Evolutionary conservation across 2,329 filamentous ascomycete species (phyloP).

Genomic region (Lojkania enalia): DNA sequence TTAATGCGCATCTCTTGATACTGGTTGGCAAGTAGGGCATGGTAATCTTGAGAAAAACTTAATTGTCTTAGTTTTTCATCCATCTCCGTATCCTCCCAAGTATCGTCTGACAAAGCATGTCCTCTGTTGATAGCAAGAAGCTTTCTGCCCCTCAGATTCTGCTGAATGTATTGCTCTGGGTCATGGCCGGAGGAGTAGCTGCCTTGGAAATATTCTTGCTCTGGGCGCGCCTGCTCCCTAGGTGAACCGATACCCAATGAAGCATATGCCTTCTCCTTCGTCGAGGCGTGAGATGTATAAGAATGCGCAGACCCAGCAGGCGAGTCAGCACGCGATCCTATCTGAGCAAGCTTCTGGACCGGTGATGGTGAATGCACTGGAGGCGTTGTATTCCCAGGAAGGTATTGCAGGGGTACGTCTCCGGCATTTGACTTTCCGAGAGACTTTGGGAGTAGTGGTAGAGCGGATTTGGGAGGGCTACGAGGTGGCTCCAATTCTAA

Average conservation of each 20-base stretch:
- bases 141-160: constrained; percentile 18
- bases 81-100: constrained; percentile 22
- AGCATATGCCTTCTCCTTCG: constrained; percentile 27
- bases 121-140: constrained; percentile 17
- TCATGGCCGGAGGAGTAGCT: background rate
- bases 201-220: background rate
- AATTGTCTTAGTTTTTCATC: constrained; percentile 25
- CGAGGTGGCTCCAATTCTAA: constrained; percentile 21
- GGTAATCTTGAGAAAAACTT: constrained; percentile 38
- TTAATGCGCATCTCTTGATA: constrained; percentile 23
- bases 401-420: background rate
- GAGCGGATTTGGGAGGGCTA: constrained; percentile 23
- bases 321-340: constrained; percentile 1
- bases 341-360: background rate
- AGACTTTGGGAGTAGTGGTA: constrained; percentile 13
- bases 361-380: background rate
- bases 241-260: constrained; percentile 22
- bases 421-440: constrained; percentile 2
- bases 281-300: constrained; percentile 19
- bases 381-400: background rate
- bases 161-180: constrained; percentile 2
- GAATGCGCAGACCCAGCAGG: constrained; percentile 10
- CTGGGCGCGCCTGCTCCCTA: constrained; percentile 7
- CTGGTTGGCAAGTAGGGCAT: constrained; percentile 28
- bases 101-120: constrained; percentile 18